A percentile compares a stretch with the other conserved stretches of the same genome.
Conservation (phyloP, 2,329 filamentous ascomycete species). For the Hypoxylon sp. region DNA sequence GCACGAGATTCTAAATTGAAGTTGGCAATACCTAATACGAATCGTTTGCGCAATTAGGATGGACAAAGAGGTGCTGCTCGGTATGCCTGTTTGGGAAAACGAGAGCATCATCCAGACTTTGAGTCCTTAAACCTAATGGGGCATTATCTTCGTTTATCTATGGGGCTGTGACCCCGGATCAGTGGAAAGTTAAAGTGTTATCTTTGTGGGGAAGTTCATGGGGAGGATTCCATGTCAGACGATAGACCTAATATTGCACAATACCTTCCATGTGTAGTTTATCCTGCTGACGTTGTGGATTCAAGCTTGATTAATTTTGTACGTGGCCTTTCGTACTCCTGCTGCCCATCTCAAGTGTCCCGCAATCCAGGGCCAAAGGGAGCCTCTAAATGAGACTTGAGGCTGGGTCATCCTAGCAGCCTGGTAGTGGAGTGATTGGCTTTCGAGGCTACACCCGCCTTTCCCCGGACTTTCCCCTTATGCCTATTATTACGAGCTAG, state of each 20-base stretch:
- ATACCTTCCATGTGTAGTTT: slow-evolving; percentile 14
- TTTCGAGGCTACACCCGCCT: slow-evolving; percentile 27
- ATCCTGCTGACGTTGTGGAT: slow-evolving; percentile 7
- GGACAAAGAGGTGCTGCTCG: slow-evolving; percentile 38
- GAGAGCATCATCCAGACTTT: slow-evolving; percentile 24
- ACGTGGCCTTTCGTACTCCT: slow-evolving; percentile 32
- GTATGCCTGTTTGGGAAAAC: slow-evolving; percentile 37
- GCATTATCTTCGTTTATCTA: slow-evolving; percentile 32
- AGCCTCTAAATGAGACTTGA: slow-evolving; percentile 23
- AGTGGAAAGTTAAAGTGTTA: slow-evolving; percentile 39
- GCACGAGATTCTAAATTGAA: slow-evolving; percentile 34
- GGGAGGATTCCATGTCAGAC: slow-evolving; percentile 13
- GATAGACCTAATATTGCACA: slow-evolving; percentile 9
- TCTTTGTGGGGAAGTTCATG: slow-evolving; percentile 42
- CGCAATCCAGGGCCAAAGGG: slow-evolving; percentile 13
- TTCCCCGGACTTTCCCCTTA: slow-evolving; percentile 33
- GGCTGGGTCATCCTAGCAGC: slow-evolving; percentile 31
- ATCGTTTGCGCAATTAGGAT: slow-evolving; percentile 40
- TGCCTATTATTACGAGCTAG: slow-evolving; percentile 10
- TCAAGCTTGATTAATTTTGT: slow-evolving; percentile 18
- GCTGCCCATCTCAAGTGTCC: slow-evolving; percentile 24
- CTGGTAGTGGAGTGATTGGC: slow-evolving; percentile 22
- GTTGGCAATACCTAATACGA: slow-evolving; percentile 30
- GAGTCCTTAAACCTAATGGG: slow-evolving; percentile 27
- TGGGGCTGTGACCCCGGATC: slow-evolving; percentile 41